These are phyloP conservation scores for Herpotrichia juniperi DNA, from an alignment of 2,329 filamentous ascomycete genomes.

Conservation along the genomic window DNA sequence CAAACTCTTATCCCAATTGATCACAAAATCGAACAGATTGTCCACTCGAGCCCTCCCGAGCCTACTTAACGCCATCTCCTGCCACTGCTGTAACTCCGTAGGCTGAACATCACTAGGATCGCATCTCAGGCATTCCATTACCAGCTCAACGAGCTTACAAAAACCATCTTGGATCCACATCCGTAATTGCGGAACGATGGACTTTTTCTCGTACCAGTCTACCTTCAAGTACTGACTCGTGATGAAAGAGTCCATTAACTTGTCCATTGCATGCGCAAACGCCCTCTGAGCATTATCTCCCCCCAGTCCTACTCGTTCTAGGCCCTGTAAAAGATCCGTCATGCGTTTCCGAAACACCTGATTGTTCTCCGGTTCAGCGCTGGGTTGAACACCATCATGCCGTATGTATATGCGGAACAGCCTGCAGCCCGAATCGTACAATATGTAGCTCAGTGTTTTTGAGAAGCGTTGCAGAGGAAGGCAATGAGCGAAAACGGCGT, in stretches of 20 bases:
- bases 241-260: constrained; percentile 68
- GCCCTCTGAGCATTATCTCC: constrained; percentile 73
- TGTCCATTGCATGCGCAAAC: constrained; percentile 74
- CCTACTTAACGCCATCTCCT: constrained; percentile 70
- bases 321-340: constrained; percentile 61
- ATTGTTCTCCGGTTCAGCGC: constrained; percentile 21
- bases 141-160: constrained; percentile 67
- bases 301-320: constrained; percentile 70
- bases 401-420: constrained; percentile 49
- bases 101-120: constrained; percentile 32
- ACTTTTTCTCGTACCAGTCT: constrained; percentile 62
- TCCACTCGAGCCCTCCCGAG: constrained; percentile 72
- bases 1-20: constrained; percentile 73
- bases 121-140: constrained; percentile 54
- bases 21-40: constrained; percentile 80
- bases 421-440: constrained; percentile 59
- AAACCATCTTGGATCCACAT: constrained; percentile 74
- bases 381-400: constrained; percentile 28
- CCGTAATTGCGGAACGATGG: constrained; percentile 65
- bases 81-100: constrained; percentile 68
- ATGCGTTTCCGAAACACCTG: constrained; percentile 57
- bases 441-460: constrained; percentile 60
- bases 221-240: constrained; percentile 64
- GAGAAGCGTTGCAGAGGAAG: constrained; percentile 59
- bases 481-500: constrained; percentile 70